A percentile compares a stretch with the other conserved stretches of the same genome.
These are phyloP conservation scores for Porogramme epimiltina DNA, from an alignment of 1,284 basidiomycete genomes.

Conservation along the genomic window DNA sequence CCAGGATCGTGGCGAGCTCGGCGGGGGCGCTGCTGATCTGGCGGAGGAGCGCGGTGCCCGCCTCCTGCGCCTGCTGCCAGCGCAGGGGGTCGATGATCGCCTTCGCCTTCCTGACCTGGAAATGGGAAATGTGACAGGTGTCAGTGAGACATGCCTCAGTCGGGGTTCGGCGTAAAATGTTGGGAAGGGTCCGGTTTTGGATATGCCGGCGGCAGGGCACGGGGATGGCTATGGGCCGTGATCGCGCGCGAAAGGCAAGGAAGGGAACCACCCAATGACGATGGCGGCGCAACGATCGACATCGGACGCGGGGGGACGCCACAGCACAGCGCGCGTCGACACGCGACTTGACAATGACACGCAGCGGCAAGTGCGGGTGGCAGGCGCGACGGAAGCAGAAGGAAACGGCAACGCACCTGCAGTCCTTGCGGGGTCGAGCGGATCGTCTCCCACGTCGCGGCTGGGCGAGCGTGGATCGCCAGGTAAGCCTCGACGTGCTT, in stretches of 20 bases:
- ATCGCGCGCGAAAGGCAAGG: no score
- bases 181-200: no score
- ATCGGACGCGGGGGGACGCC: no score
- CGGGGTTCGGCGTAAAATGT: no score
- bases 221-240: no score
- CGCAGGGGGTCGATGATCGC: background rate
- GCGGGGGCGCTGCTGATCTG: background rate
- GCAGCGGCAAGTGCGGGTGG: no score
- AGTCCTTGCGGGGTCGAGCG: conserved; percentile 3
- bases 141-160: background rate
- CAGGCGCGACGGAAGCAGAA: no score
- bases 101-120: background rate
- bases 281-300: no score
- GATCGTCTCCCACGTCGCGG: conserved; percentile 2
- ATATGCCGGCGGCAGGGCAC: no score
- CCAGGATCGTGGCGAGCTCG: background rate
- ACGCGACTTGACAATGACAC: no score
- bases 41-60: background rate
- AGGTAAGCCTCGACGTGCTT: conserved; percentile 11
- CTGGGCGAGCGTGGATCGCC: background rate
- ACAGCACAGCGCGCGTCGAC: no score
- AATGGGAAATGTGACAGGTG: background rate
- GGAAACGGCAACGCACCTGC: background rate
- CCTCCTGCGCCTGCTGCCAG: background rate
- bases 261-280: no score